phyloP scores from a whole-genome alignment of 2,329 filamentous ascomycete species.

The Aureobasidium musti region DNA sequence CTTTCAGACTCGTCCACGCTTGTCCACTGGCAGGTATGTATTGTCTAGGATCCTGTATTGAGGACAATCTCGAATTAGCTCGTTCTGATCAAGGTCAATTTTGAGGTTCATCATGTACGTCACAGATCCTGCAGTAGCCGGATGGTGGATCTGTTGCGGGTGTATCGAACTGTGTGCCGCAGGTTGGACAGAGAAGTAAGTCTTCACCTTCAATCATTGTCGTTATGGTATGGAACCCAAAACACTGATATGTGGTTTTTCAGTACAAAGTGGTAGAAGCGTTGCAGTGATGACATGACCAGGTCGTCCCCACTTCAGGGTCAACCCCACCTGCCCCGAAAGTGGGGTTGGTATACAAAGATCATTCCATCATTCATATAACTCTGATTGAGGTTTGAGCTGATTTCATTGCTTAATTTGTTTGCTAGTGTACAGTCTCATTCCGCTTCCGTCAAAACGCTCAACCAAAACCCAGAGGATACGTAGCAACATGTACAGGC shows the following conservation, averaged over 20 bases:
- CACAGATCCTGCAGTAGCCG: constrained; percentile 71
- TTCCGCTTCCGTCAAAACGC: not conserved
- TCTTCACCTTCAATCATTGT: constrained; percentile 36
- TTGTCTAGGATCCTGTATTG: constrained; percentile 62
- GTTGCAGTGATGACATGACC: constrained; percentile 14
- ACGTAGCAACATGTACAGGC: constrained; percentile 7
- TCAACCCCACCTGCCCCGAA: not conserved
- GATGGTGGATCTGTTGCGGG: constrained; percentile 52
- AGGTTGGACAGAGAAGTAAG: constrained; percentile 65
- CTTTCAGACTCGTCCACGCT: constrained; percentile 62
- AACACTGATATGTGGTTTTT: no score
- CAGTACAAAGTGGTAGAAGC: no score
- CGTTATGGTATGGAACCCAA: not conserved
- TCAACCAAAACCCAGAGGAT: not conserved
- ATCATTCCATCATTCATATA: not conserved
- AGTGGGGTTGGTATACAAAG: constrained; percentile 6
- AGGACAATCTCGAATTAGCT: not conserved
- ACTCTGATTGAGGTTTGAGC: not conserved
- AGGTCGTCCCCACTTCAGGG: not conserved
- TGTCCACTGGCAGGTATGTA: constrained; percentile 67
- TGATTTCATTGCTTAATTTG: not conserved
- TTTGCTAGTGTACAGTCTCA: constrained; percentile 1
- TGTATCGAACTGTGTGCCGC: constrained; percentile 68
- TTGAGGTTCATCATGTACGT: constrained; percentile 53
- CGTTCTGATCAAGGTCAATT: no score